phyloP scores from a whole-genome alignment of 2,329 filamentous ascomycete species.

The Aureobasidium zeae region DNA sequence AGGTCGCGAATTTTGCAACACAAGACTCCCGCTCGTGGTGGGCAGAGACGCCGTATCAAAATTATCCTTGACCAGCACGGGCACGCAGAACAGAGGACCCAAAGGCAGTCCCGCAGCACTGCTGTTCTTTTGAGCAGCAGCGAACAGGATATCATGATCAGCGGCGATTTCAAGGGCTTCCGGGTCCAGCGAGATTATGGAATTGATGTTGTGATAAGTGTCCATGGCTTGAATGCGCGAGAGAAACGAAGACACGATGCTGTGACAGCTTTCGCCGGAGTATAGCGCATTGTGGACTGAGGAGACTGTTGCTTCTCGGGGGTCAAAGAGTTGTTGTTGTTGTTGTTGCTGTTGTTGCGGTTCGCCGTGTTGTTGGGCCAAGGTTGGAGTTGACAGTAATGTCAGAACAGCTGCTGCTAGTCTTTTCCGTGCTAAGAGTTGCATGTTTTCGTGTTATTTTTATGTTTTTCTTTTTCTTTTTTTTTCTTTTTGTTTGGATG shows the following conservation, averaged over 20 bases:
- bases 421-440: too few relatives aligned
- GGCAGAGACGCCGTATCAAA: constrained; percentile 47
- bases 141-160: constrained; percentile 39
- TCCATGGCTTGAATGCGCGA: constrained; percentile 50
- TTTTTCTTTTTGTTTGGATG: too few relatives aligned
- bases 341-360: too few relatives aligned
- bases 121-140: constrained; percentile 41
- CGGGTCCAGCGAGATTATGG: constrained; percentile 47
- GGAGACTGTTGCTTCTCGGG: constrained; percentile 50
- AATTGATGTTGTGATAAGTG: constrained; percentile 43
- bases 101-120: too few relatives aligned
- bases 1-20: constrained; percentile 41
- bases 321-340: constrained; percentile 37
- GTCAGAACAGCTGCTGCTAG: not conserved
- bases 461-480: too few relatives aligned
- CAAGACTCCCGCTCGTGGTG: constrained; percentile 48
- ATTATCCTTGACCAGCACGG: constrained; percentile 56
- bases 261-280: constrained; percentile 44
- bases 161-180: constrained; percentile 42
- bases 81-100: constrained; percentile 50
- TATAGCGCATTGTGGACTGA: constrained; percentile 48
- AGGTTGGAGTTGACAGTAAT: too few relatives aligned
- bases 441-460: too few relatives aligned
- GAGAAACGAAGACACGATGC: constrained; percentile 47
- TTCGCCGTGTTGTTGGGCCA: too few relatives aligned